phyloP scores from a whole-genome alignment of 2,329 filamentous ascomycete genomes.

The Diaporthe sp. region DNA sequence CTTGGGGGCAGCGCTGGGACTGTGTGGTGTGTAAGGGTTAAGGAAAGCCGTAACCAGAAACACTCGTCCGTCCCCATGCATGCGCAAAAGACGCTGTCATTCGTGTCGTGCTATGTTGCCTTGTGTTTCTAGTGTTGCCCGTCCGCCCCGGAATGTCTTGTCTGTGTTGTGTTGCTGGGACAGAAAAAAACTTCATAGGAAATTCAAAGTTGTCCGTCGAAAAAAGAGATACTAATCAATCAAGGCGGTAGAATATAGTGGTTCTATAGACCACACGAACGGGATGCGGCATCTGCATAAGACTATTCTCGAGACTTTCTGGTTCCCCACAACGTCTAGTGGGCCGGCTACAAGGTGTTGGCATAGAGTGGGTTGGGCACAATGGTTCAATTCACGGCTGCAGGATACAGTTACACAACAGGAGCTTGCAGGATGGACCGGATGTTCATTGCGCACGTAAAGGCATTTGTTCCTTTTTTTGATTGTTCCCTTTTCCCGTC shows the following conservation, averaged over 20 bases:
- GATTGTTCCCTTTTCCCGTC: constrained; percentile 40
- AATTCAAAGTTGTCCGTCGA: too few species aligned
- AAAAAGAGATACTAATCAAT: neutral
- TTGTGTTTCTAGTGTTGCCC: neutral
- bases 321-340: neutral
- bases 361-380: neutral
- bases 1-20: neutral
- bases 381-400: neutral
- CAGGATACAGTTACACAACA: neutral
- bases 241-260: too few species aligned
- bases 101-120: neutral
- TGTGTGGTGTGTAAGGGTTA: neutral
- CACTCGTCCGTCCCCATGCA: neutral
- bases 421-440: constrained; percentile 33
- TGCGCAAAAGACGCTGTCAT: neutral
- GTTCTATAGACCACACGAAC: neutral
- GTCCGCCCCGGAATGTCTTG: neutral
- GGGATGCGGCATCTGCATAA: too few species aligned
- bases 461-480: constrained; percentile 40
- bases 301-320: neutral
- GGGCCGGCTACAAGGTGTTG: neutral
- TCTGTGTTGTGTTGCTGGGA: neutral
- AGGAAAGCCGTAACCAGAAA: neutral
- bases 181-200: too few species aligned
- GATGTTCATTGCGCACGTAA: constrained; percentile 41